A percentile compares a stretch with the other conserved stretches of the same genome.
Conservation (phyloP, 2,329 filamentous ascomycete genomes). For the Sclerotinia borealis region DNA sequence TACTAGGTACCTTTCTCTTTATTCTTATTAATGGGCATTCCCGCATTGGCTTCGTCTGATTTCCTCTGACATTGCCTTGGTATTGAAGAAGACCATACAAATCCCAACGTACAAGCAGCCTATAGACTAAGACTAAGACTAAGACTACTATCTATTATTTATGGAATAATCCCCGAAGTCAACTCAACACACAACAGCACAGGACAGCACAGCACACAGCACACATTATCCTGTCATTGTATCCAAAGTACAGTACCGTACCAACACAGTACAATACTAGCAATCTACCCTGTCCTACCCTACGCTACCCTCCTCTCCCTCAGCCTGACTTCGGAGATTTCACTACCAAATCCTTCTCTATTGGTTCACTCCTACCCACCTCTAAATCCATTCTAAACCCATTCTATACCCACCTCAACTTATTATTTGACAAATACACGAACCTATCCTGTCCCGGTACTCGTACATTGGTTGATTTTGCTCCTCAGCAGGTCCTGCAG, state of each 20-base stretch:
- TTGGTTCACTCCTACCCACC: not conserved
- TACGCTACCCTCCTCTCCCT: not conserved
- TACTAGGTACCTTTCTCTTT: not conserved
- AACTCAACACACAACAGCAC: not conserved
- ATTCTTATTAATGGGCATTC: not conserved
- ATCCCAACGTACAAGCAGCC: too few relatives aligned
- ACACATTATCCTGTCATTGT: not conserved
- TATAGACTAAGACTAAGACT: too few relatives aligned
- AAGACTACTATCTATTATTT: not conserved
- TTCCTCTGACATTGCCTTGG: too few relatives aligned
- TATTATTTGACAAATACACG: constrained; percentile 1
- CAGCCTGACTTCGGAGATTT: not conserved
- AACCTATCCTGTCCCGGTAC: constrained; percentile 8
- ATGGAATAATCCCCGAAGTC: not conserved
- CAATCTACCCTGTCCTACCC: too few relatives aligned
- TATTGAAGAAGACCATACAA: too few relatives aligned
- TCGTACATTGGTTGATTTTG: constrained; percentile 1
- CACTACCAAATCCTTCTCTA: not conserved
- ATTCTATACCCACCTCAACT: not conserved
- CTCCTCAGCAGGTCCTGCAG: constrained; percentile 18
- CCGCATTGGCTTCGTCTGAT: not conserved
- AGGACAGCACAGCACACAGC: too few relatives aligned
- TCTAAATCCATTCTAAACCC: too few relatives aligned
- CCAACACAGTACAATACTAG: too few relatives aligned
- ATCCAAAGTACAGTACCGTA: not conserved